A percentile compares a stretch with the other conserved stretches of the same genome.
These are phyloP conservation scores for Talaromyces marneffei DNA, from an alignment of 2,329 filamentous ascomycete species.

Conservation along the genomic window DNA sequence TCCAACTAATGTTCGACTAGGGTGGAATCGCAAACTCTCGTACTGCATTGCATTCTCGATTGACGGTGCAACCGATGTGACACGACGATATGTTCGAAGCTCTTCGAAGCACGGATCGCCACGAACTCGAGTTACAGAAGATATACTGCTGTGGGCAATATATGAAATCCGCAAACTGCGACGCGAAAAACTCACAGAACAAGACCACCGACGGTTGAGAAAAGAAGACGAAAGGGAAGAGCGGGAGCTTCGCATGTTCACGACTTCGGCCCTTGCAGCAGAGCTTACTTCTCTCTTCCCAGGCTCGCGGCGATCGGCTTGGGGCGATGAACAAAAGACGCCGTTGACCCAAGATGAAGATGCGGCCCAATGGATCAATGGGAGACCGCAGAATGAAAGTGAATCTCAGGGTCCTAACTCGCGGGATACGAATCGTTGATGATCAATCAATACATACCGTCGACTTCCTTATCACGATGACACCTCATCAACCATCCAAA, in stretches of 20 bases:
- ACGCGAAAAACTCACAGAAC: slow-evolving; percentile 74
- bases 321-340: slow-evolving; percentile 39
- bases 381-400: slow-evolving; percentile 21
- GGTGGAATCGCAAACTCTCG: slow-evolving; percentile 93
- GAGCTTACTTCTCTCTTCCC: slow-evolving; percentile 28
- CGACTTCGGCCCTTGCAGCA: slow-evolving; percentile 40
- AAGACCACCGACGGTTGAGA: slow-evolving; percentile 52
- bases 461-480: background rate
- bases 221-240: slow-evolving; percentile 48
- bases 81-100: slow-evolving; percentile 56
- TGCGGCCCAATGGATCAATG: slow-evolving; percentile 28
- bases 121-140: slow-evolving; percentile 75
- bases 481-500: background rate
- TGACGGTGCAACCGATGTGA: slow-evolving; percentile 68
- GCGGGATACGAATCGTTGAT: background rate
- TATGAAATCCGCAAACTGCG: slow-evolving; percentile 84
- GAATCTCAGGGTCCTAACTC: slow-evolving; percentile 11
- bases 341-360: slow-evolving; percentile 33
- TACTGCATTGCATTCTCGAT: slow-evolving; percentile 97
- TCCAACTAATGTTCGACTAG: too few relatives aligned
- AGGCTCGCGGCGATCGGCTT: slow-evolving; percentile 36
- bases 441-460: background rate
- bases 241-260: slow-evolving; percentile 41
- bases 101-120: slow-evolving; percentile 58
- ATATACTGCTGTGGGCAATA: slow-evolving; percentile 84